A percentile compares a stretch with the other conserved stretches of the same genome.
Conservation (phyloP, 78 protist genomes). For the Polysphondylium violaceum region DNA sequence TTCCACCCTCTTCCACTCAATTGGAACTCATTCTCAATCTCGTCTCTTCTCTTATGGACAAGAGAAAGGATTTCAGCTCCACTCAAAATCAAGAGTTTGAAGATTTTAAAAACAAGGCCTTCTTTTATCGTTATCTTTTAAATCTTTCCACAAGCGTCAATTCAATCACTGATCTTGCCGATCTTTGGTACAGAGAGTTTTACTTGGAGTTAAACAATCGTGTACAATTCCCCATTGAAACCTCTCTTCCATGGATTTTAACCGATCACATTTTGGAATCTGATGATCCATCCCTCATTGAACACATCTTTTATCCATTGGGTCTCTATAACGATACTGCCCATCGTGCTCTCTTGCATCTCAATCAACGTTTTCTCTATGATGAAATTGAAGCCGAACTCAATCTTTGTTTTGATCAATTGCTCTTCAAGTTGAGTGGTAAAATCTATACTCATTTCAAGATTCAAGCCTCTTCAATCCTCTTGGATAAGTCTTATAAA, state of each 20-base stretch:
- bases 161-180: constrained; percentile 85
- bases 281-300: constrained; percentile 73
- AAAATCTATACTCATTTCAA: constrained; percentile 86
- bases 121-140: constrained; percentile 71
- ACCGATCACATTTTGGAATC: constrained; percentile 86
- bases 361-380: constrained; percentile 84
- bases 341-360: constrained; percentile 69
- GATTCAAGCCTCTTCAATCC: constrained; percentile 62
- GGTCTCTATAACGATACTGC: constrained; percentile 95
- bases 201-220: constrained; percentile 86
- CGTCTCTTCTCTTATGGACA: constrained; percentile 30
- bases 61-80: constrained; percentile 65
- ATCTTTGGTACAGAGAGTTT: constrained; percentile 94
- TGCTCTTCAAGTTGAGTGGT: constrained; percentile 87
- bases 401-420: constrained; percentile 92
- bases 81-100: constrained; percentile 21
- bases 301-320: constrained; percentile 86
- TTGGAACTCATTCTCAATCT: constrained; percentile 43
- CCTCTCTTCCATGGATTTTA: constrained; percentile 93
- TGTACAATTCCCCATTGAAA: constrained; percentile 93
- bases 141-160: constrained; percentile 32
- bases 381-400: constrained; percentile 95
- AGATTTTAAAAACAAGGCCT: constrained; percentile 35
- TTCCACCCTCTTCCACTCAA: constrained; percentile 84
- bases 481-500: constrained; percentile 80